Conservation (phyloP, 305 asterid species). For the Salvia sclarea region DNA sequence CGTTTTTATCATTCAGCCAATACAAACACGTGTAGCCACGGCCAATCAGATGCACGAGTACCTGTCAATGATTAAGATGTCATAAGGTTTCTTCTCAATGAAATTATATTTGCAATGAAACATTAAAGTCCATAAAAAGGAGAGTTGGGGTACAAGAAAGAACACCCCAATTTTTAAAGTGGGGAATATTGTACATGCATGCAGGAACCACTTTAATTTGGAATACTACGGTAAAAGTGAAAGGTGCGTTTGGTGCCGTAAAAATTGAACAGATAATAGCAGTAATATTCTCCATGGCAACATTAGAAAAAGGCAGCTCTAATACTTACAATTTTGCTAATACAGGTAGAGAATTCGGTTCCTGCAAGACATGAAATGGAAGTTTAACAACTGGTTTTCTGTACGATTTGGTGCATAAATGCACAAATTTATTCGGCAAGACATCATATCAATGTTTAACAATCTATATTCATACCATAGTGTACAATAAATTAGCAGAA, state of each 20-base stretch:
- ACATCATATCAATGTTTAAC: constrained; percentile 24
- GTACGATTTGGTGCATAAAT: background rate
- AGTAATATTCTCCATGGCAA: constrained; percentile 46
- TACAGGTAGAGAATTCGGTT: constrained; percentile 31
- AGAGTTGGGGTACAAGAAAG: constrained; percentile 48
- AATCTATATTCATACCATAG: background rate
- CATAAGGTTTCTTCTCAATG: constrained; percentile 32
- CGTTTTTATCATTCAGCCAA: constrained; percentile 45
- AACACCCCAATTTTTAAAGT: constrained; percentile 34
- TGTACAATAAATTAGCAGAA: background rate
- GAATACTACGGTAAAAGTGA: constrained; percentile 32
- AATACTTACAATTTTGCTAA: constrained; percentile 43
- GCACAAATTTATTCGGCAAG: background rate
- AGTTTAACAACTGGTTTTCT: constrained; percentile 22
- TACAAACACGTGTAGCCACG: constrained; percentile 29
- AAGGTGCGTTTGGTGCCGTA: constrained; percentile 24
- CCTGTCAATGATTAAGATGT: constrained; percentile 45
- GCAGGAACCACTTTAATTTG: constrained; percentile 18
- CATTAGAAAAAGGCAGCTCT: constrained; percentile 44
- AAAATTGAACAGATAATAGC: constrained; percentile 31
- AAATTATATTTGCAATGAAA: constrained; percentile 36
- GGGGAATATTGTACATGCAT: constrained; percentile 43
- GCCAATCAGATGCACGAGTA: constrained; percentile 27
- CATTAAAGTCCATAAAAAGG: constrained; percentile 37
- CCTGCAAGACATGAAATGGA: background rate